phyloP scores from a whole-genome alignment of 805 yeast genomes.

The Pichia kluyveri region DNA sequence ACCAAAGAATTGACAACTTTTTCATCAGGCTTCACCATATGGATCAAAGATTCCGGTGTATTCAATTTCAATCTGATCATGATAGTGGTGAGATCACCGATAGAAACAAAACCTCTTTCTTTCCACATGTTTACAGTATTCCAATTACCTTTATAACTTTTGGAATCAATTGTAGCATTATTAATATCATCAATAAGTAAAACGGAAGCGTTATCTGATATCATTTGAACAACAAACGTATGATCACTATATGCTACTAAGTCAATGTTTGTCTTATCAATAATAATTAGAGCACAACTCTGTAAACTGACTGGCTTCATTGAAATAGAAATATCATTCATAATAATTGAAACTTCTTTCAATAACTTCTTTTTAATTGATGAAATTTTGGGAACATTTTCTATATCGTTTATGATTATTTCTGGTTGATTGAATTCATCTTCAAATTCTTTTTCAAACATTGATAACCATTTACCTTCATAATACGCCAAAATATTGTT shows the following conservation, averaged over 20 bases:
- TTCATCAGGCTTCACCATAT: neutral
- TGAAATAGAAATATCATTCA: conserved; percentile 51
- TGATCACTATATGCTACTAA: conserved; percentile 27
- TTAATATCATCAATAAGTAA: conserved; percentile 56
- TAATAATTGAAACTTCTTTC: conserved; percentile 20
- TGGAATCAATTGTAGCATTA: conserved; percentile 23
- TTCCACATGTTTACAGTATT: conserved; percentile 32
- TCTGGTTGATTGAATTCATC: conserved; percentile 1
- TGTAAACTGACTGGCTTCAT: conserved; percentile 52
- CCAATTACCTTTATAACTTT: conserved; percentile 22
- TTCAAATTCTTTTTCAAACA: conserved; percentile 26
- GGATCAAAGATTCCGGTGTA: conserved; percentile 1
- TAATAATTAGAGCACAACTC: conserved; percentile 42
- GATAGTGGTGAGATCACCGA: conserved; percentile 37
- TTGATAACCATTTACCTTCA: conserved; percentile 47
- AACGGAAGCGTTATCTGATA: conserved; percentile 41
- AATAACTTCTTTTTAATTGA: neutral
- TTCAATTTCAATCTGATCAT: conserved; percentile 24
- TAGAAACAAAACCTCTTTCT: conserved; percentile 42
- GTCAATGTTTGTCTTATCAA: conserved; percentile 49
- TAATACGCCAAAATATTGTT: conserved; percentile 46
- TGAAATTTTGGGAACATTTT: conserved; percentile 6
- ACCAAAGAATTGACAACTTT: conserved; percentile 16
- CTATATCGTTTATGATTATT: conserved; percentile 8
- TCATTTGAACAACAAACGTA: conserved; percentile 16